Conservation (phyloP, 1,284 basidiomycete species). For the Hemileia vastatrix region DNA sequence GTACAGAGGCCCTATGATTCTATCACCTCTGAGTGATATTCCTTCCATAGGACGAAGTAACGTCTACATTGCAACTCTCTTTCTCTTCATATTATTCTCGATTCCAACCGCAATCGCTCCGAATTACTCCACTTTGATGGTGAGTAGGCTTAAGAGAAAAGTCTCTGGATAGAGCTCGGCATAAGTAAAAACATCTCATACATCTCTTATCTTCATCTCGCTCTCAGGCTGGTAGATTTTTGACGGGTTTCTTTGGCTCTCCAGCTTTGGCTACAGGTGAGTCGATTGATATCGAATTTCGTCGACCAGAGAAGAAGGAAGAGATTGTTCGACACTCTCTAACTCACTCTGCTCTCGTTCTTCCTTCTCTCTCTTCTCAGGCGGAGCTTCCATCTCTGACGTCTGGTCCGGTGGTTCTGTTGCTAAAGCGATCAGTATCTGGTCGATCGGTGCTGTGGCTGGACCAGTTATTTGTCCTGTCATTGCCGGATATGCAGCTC, state of each 20-base stretch:
- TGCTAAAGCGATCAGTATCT: neutral
- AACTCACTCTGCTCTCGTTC: too few relatives aligned
- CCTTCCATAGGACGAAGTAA: constrained; percentile 27
- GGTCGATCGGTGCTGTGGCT: neutral
- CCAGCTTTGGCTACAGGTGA: constrained; percentile 46
- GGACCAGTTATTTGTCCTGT: neutral
- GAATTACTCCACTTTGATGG: constrained; percentile 28
- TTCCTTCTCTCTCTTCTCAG: too few relatives aligned
- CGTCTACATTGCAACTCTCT: constrained; percentile 22
- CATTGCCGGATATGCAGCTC: neutral
- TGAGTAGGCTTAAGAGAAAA: too few relatives aligned
- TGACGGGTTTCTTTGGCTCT: constrained; percentile 45
- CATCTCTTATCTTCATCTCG: neutral
- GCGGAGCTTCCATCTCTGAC: neutral
- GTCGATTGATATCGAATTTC: too few relatives aligned
- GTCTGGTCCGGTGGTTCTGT: neutral
- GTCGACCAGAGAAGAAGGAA: too few relatives aligned
- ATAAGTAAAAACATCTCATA: neutral
- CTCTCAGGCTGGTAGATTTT: constrained; percentile 33
- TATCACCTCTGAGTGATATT: constrained; percentile 29
- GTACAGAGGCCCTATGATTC: constrained; percentile 27
- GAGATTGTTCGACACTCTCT: too few relatives aligned
- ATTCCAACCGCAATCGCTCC: constrained; percentile 28
- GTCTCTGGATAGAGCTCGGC: neutral
- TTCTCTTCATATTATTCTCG: constrained; percentile 24